These are phyloP conservation scores for Verticillium zaregamsianum DNA, from an alignment of 2,329 filamentous ascomycete genomes.

Conservation along the genomic window DNA sequence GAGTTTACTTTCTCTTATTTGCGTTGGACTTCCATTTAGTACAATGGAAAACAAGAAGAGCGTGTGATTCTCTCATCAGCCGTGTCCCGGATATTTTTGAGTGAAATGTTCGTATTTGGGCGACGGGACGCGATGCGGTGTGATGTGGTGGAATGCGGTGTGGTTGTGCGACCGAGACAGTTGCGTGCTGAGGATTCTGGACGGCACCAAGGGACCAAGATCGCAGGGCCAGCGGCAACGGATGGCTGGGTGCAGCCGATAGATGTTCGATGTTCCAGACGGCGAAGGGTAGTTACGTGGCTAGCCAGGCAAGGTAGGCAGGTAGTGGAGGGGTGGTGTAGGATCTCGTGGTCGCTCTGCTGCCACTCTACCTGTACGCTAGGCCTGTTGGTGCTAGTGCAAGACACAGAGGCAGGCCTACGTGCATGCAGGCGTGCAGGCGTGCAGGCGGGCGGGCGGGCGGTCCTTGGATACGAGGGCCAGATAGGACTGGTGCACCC, in stretches of 20 bases:
- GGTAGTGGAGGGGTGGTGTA: neutral
- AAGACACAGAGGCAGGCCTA: neutral
- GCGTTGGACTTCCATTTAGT: conserved; percentile 4
- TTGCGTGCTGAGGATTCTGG: neutral
- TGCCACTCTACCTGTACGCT: too few species aligned
- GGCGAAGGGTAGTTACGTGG: too few species aligned
- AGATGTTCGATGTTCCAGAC: neutral
- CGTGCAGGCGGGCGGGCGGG: too few species aligned
- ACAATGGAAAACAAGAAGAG: conserved; percentile 3
- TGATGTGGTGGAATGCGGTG: neutral
- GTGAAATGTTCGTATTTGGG: neutral
- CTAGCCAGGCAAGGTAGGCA: neutral
- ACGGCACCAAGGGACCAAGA: neutral
- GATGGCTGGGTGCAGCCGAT: neutral
- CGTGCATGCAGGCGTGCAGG: neutral
- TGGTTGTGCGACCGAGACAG: neutral
- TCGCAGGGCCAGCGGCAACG: neutral
- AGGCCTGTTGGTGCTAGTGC: neutral
- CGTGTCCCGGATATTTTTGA: neutral
- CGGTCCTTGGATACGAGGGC: neutral
- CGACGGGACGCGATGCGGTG: neutral
- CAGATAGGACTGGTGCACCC: neutral
- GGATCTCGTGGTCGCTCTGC: neutral
- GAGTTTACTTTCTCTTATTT: conserved; percentile 4
- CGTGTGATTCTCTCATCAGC: conserved; percentile 1